Base-by-base conservation (phyloP, 140 eudicot species). In the Anethum foeniculum region DNA sequence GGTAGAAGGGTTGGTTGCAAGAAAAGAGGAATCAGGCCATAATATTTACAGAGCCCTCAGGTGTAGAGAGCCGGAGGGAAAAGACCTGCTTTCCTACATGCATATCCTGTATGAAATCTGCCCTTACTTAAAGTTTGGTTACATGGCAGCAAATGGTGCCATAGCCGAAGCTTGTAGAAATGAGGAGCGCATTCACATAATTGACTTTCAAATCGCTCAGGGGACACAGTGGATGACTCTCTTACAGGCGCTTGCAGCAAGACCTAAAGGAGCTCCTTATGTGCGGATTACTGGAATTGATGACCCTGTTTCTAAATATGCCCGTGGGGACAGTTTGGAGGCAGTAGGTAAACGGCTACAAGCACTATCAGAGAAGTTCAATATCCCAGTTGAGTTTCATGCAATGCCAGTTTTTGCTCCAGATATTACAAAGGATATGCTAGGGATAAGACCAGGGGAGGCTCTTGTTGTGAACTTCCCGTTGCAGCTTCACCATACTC, bases 61-160 rank as follows among this genome's bases (percentile, higher is more conserved):
- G 75, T 93, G 94, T 79, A 88, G 86, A 65, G 96, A 89, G 77
- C 97, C 96, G 0, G 92, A 65, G 48, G 93, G 97, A n/a, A 85
- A 86, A 80, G 97, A 91, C 27, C 84, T 93, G 81, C 96, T 94
- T 52, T 88, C 97, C 39, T 94, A 90, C 83, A 92, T 94, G 97
- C 97, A 91, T 71, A 87, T 94, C 48, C 87, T 94, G 25, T 94
- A 94, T 44, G 98, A 94, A 79, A 81, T 90, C 12, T 91, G 97
- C 83, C 98, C 98, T 5, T 94, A 94, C 77, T 80, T 91, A 71
- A 94, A 94, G 73, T 94, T 91, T 69, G 98, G 97, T n/a, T 94
- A 91, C 79, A 91, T 94, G 97, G 97, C 96, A 36, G 98, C 97
- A n/a, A 94, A 94, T 41, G 97, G 97, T 23, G 97, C 97, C 1